Evolutionary conservation across 2,329 filamentous ascomycete species (phyloP), one percentile per base, ranked within the genome.

Genomic region (Claviceps sp.): DNA sequence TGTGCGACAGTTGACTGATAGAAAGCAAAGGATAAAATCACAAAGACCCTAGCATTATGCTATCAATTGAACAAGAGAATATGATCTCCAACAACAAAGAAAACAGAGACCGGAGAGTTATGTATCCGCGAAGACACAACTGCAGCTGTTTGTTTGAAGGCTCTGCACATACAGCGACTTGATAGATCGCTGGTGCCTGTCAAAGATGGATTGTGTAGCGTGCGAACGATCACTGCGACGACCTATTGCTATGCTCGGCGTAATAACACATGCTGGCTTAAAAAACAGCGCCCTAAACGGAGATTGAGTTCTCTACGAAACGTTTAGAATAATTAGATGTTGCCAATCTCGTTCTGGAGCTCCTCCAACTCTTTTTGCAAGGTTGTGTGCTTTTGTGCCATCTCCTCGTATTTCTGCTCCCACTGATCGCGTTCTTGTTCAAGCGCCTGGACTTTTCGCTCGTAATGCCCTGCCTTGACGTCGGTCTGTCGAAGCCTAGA

Each of bases 401-500:
- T 94, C 71, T 97, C 91, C 75, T 97, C 93, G 75, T 94, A 97
- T 78, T 98, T 97, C 72, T 78, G 69, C 78, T 97, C 93, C 90
- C 90, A 96, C 72, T 90, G 82, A 72, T 96, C 89, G 64, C 88
- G 86, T 69, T 90, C 82, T 66, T 81, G 77, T 76, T 98, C 93
- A 66, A 96, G 84, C 64, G 93, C 91, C 73, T 96, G 89, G 62
- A 97, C 93, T 80, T 97, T 97, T 74, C 93, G 93, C 78, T 98
- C 93, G 73, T 91, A 97, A 77, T 98, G 91, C 64, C 91, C 93
- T 65, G 91, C 90, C 80, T 97, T 97, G 75, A 97, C 89, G 70
- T 98, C 93, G 74, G 93, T 96, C 77, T 95, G 90, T 70, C 93
- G 90, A 67, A 97, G 88, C 76, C 93, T 98, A 62, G 59, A 53